Conservation (phyloP, 345 rosid genomes). For the Citrus sp. region DNA sequence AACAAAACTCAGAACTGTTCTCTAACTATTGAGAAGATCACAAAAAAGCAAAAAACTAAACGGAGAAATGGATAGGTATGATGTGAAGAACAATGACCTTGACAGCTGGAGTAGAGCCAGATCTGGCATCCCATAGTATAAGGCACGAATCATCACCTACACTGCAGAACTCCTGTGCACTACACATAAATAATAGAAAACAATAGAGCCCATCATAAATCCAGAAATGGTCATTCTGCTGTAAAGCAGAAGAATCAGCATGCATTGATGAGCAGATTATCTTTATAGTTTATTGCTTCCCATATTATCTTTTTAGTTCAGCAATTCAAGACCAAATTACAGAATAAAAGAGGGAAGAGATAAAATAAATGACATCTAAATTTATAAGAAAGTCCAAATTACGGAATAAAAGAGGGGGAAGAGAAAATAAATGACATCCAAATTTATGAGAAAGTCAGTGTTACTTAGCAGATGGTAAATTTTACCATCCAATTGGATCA, state of each 20-base stretch:
- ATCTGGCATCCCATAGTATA: constrained; percentile 66
- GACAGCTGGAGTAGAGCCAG: constrained; percentile 46
- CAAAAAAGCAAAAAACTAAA: background rate
- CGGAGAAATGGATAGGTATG: background rate
- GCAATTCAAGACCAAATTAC: background rate
- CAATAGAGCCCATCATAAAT: background rate
- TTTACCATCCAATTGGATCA: background rate
- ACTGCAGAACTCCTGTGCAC: constrained; percentile 64
- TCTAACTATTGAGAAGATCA: background rate
- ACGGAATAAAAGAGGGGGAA: background rate
- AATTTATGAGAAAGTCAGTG: background rate
- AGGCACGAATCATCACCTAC: constrained; percentile 79
- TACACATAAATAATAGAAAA: constrained; percentile 14
- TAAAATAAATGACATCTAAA: background rate
- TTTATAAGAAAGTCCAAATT: background rate
- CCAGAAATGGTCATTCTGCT: too few relatives aligned
- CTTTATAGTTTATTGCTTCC: background rate
- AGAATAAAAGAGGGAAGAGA: background rate
- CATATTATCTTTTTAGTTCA: background rate
- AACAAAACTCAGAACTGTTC: background rate
- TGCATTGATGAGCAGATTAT: background rate
- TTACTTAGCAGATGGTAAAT: background rate
- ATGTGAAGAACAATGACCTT: constrained; percentile 36
- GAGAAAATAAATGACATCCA: background rate
- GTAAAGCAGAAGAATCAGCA: background rate